Evolutionary conservation across 306 rosid genomes (phyloP).

Genomic region (Acacia confusa): DNA sequence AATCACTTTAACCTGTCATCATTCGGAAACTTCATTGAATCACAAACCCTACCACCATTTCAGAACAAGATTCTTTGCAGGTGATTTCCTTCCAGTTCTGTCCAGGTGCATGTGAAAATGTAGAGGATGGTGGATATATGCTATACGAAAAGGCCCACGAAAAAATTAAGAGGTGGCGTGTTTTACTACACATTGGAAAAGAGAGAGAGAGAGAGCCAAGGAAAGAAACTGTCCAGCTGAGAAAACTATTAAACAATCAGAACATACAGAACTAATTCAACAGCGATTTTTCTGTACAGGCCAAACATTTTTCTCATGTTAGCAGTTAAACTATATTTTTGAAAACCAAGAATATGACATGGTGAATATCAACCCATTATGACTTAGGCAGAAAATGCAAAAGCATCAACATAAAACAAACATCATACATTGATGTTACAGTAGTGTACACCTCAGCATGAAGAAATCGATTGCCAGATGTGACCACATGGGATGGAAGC

Average conservation of each 20-base stretch:
- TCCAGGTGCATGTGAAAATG: neutral
- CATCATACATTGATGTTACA: conserved; percentile 36
- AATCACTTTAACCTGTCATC: conserved; percentile 20
- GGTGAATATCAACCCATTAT: conserved; percentile 29
- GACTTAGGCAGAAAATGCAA: conserved; percentile 27
- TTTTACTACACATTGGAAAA: neutral
- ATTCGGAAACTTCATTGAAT: conserved; percentile 6
- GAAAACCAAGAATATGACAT: conserved; percentile 28
- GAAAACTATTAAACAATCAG: conserved; percentile 16
- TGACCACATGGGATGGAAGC: conserved; percentile 11
- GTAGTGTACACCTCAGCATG: conserved; percentile 44
- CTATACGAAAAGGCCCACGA: neutral
- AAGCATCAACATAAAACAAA: conserved; percentile 40
- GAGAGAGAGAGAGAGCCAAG: neutral
- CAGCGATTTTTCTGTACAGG: conserved; percentile 34
- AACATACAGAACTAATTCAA: conserved; percentile 26
- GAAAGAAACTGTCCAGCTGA: neutral
- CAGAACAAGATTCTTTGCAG: neutral
- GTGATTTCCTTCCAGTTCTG: neutral
- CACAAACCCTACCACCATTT: conserved; percentile 10
- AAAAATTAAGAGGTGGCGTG: neutral
- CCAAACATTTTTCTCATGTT: conserved; percentile 40
- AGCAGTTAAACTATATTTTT: conserved; percentile 41
- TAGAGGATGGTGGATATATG: neutral
- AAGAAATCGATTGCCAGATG: conserved; percentile 28